Evolutionary conservation across 108 stramenopile species (phyloP), one percentile per base, ranked within the genome.

Genomic region (Pseudonitzschia multistriata): DNA sequence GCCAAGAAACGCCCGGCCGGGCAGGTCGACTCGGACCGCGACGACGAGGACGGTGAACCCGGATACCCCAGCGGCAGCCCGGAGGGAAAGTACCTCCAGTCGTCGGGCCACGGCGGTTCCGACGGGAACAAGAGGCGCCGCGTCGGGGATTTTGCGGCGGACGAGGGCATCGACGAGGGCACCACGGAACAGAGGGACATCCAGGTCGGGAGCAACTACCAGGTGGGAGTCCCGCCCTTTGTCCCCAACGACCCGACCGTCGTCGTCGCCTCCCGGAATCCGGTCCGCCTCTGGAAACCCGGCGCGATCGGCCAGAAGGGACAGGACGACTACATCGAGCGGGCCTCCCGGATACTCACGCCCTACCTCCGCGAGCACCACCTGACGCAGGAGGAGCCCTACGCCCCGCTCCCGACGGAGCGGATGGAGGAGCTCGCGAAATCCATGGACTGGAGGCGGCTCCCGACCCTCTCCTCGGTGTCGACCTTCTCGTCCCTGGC

Each of bases 151-250:
- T 50, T 65, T 35, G 55, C 55, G 25, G 49, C 33, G 14, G 77
- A 71, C 54, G 71, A 63, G 53, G 66, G 74, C 6, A 76, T 83
- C 15, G 72, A 77, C 15, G 90, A 88, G 60, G 90, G 84, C 31
- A 71, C 24, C 25, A 73, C 71, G 10, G 80, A 66, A 15, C 48
- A 81, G 29, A 79, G 89, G 24, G 78, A 81, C 42, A 94, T 88
- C 68, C 74, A 83, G 40, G 83, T 90, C n/a, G 93, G 90, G 13
- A 57, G 64, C 10, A 71, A 86, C 34, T 81, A 88, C 67, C 93
- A 94, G 77, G 88, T 76, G 31, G 29, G 62, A 22, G 76, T 91
- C 64, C 85, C 87, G 14, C 63, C 77, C 5, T 82, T 80, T 63
- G 31, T 57, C 54, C 73, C 81, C 28, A 42, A 76, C 13, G 55